Conservation (phyloP, 495 filamentous ascomycete species). For the Aspergillus steynii region DNA sequence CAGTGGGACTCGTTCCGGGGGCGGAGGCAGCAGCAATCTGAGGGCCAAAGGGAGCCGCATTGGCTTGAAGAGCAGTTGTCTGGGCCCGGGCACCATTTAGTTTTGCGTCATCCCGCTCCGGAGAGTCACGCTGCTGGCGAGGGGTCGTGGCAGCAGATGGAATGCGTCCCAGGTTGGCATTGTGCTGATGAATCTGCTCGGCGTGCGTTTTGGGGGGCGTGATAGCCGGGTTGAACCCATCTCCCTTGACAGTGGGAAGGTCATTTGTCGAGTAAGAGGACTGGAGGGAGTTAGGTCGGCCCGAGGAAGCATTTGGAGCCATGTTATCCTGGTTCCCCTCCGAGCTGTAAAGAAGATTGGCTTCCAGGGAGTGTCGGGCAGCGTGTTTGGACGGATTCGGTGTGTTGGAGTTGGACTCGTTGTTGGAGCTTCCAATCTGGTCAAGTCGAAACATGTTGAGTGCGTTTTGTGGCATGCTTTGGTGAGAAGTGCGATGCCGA, state of each 20-base stretch:
- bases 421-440: slow-evolving; percentile 25
- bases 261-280: slow-evolving; percentile 90
- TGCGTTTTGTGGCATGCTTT: slow-evolving; percentile 71
- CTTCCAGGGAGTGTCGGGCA: slow-evolving; percentile 60
- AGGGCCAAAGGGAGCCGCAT: slow-evolving; percentile 68
- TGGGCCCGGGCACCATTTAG: slow-evolving; percentile 48
- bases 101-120: slow-evolving; percentile 48
- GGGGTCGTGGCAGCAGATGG: slow-evolving; percentile 59
- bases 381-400: slow-evolving; percentile 28
- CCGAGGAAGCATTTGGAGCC: slow-evolving; percentile 29
- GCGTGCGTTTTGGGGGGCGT: slow-evolving; percentile 61
- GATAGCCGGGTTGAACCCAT: slow-evolving; percentile 51
- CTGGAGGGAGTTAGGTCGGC: slow-evolving; percentile 54
- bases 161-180: slow-evolving; percentile 76
- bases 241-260: slow-evolving; percentile 79
- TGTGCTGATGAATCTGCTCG: slow-evolving; percentile 82
- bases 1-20: slow-evolving; percentile 21
- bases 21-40: slow-evolving; percentile 32
- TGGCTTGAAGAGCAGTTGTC: slow-evolving; percentile 73
- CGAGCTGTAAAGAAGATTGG: slow-evolving; percentile 33
- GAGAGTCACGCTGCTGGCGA: slow-evolving; percentile 66
- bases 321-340: slow-evolving; percentile 31
- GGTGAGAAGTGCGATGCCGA: slow-evolving; percentile 77
- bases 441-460: slow-evolving; percentile 40
- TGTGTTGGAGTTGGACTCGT: slow-evolving; percentile 21